These are phyloP conservation scores for California macrophylla DNA, from an alignment of 441 rosid genomes.

Conservation along the genomic window DNA sequence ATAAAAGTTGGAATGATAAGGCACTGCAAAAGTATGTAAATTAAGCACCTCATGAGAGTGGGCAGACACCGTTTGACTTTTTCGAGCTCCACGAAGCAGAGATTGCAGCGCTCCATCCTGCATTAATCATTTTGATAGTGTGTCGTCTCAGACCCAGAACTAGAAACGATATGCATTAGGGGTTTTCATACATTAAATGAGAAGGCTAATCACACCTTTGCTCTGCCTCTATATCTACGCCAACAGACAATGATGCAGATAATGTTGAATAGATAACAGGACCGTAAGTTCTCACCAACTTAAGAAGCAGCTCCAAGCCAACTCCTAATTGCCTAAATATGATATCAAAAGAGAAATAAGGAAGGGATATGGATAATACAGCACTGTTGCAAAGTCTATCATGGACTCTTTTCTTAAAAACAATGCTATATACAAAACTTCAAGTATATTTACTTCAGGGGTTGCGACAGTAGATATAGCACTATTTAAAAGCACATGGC, in stretches of 20 bases:
- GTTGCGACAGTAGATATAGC: too few relatives aligned
- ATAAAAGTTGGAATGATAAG: neutral
- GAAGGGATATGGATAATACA: neutral
- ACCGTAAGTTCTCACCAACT: neutral
- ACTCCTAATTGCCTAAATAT: neutral
- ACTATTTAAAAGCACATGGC: too few relatives aligned
- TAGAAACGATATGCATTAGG: neutral
- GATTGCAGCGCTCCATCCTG: conserved; percentile 81
- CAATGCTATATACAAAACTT: too few relatives aligned
- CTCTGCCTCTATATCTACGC: conserved; percentile 95
- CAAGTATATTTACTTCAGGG: too few relatives aligned
- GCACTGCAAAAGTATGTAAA: conserved; percentile 4
- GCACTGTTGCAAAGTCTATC: too few relatives aligned
- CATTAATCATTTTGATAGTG: neutral
- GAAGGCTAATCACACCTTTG: conserved; percentile 58
- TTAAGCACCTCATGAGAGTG: conserved; percentile 47
- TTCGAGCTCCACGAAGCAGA: conserved; percentile 81
- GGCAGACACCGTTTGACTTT: conserved; percentile 67
- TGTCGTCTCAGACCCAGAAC: neutral
- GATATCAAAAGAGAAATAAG: neutral
- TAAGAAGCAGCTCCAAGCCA: neutral
- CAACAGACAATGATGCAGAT: conserved; percentile 71
- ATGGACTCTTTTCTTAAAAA: too few relatives aligned
- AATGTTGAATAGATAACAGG: conserved; percentile 15
- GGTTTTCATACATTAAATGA: neutral